A percentile compares a stretch with the other conserved stretches of the same genome.
Evolutionary conservation across 1,139 yeast genomes (phyloP).

Genomic region (Saccharomycopsis hybrid): DNA sequence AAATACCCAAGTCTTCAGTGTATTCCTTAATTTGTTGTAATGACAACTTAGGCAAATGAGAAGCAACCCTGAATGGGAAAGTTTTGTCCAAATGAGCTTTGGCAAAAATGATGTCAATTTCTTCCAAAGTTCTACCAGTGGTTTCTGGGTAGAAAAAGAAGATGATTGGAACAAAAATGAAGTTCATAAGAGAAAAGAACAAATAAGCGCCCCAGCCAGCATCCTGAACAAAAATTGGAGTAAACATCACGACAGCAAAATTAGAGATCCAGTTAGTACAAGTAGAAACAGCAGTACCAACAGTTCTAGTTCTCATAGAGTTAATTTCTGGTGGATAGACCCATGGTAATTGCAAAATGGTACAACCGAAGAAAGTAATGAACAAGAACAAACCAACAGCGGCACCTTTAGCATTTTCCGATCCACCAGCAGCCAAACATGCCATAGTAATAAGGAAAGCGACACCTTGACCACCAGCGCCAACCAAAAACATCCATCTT

Average conservation of each 20-base stretch:
- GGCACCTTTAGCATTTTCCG: conserved; percentile 36
- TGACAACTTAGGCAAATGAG: conserved; percentile 42
- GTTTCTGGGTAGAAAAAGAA: conserved; percentile 67
- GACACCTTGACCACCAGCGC: conserved; percentile 37
- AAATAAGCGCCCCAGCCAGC: conserved; percentile 39
- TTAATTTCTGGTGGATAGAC: conserved; percentile 40
- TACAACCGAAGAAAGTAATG: conserved; percentile 35
- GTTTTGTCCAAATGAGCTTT: conserved; percentile 35
- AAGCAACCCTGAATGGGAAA: conserved; percentile 50
- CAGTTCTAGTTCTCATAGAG: conserved; percentile 38
- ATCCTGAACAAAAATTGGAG: conserved; percentile 39
- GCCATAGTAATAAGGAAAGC: conserved; percentile 36
- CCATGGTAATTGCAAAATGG: conserved; percentile 39
- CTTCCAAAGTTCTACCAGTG: conserved; percentile 56
- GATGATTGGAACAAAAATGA: conserved; percentile 47
- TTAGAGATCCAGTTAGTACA: conserved; percentile 48
- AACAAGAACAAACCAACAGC: conserved; percentile 44
- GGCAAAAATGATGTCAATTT: conserved; percentile 52
- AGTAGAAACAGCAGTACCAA: conserved; percentile 39
- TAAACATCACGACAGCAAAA: conserved; percentile 42
- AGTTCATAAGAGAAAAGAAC: conserved; percentile 36
- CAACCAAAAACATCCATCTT: conserved; percentile 40
- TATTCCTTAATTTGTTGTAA: conserved; percentile 22
- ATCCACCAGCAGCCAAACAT: conserved; percentile 32
- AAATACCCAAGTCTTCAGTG: conserved; percentile 16